phyloP scores from a whole-genome alignment of 345 rosid species.

The Diplotaxis tenuifolia region DNA sequence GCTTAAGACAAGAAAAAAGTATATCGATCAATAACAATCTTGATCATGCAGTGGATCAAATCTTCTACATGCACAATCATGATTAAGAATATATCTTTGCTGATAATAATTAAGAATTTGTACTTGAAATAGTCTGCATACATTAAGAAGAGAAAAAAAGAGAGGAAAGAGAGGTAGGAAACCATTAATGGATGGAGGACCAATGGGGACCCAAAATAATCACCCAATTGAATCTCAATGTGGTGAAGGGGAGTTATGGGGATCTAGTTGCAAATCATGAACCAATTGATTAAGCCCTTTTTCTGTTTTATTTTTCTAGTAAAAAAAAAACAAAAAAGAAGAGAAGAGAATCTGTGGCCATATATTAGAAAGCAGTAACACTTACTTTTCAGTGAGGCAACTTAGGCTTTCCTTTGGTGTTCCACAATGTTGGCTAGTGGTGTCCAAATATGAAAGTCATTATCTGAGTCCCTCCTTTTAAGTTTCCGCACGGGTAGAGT shows the following conservation, averaged over 20 bases:
- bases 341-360: neutral
- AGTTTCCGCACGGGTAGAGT: neutral
- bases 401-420: slow-evolving; percentile 18
- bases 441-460: slow-evolving; percentile 31
- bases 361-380: neutral
- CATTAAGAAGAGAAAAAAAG: slow-evolving; percentile 1
- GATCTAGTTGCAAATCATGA: slow-evolving; percentile 18
- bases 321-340: neutral
- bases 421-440: slow-evolving; percentile 31
- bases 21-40: neutral
- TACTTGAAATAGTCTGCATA: slow-evolving; percentile 25
- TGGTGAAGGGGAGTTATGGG: slow-evolving; percentile 15
- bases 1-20: neutral
- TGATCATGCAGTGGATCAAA: slow-evolving; percentile 15
- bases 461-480: slow-evolving; percentile 7
- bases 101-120: slow-evolving; percentile 12
- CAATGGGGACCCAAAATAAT: slow-evolving; percentile 29
- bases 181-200: slow-evolving; percentile 14
- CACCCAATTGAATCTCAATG: slow-evolving; percentile 18
- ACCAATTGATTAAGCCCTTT: neutral
- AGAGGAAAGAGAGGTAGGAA: neutral
- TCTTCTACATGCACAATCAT: slow-evolving; percentile 18
- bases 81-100: neutral
- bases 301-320: neutral
- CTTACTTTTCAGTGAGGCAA: slow-evolving; percentile 16